A percentile compares a stretch with the other conserved stretches of the same genome.
These are phyloP conservation scores for Ophiosphaerella narmari DNA, from an alignment of 2,329 filamentous ascomycete species.

Conservation along the genomic window DNA sequence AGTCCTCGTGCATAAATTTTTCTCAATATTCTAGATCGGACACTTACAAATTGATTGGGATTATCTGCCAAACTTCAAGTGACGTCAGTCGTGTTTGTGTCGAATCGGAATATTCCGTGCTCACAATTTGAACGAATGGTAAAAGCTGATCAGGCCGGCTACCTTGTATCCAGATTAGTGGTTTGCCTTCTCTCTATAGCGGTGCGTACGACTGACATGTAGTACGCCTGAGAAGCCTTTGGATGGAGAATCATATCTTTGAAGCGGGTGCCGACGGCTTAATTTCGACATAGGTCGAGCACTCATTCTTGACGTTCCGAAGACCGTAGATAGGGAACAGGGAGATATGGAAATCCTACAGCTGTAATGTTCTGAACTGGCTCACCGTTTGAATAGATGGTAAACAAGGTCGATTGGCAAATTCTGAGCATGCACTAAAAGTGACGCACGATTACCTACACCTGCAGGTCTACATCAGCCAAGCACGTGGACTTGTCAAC, in stretches of 20 bases:
- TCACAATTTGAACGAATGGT: constrained; percentile 50
- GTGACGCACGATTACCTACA: constrained; percentile 12
- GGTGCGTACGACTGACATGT: constrained; percentile 51
- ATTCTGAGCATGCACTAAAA: neutral
- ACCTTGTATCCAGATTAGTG: constrained; percentile 22
- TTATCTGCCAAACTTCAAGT: constrained; percentile 33
- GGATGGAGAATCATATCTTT: constrained; percentile 69
- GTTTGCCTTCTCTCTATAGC: neutral
- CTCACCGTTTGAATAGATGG: too few species aligned
- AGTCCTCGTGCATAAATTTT: neutral
- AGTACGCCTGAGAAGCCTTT: constrained; percentile 65
- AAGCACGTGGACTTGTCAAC: constrained; percentile 17
- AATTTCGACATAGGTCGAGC: constrained; percentile 18
- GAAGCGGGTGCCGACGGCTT: constrained; percentile 61
- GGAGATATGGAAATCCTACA: neutral
- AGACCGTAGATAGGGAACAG: neutral
- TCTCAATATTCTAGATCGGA: neutral
- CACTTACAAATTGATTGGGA: constrained; percentile 33
- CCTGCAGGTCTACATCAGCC: constrained; percentile 2
- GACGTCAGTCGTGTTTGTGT: constrained; percentile 20
- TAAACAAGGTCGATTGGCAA: neutral
- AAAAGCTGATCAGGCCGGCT: constrained; percentile 51
- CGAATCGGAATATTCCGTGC: neutral
- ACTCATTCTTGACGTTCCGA: constrained; percentile 14
- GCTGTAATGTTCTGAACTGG: neutral